phyloP scores from a whole-genome alignment of 345 rosid species.

The Stellera chamaejasme region DNA sequence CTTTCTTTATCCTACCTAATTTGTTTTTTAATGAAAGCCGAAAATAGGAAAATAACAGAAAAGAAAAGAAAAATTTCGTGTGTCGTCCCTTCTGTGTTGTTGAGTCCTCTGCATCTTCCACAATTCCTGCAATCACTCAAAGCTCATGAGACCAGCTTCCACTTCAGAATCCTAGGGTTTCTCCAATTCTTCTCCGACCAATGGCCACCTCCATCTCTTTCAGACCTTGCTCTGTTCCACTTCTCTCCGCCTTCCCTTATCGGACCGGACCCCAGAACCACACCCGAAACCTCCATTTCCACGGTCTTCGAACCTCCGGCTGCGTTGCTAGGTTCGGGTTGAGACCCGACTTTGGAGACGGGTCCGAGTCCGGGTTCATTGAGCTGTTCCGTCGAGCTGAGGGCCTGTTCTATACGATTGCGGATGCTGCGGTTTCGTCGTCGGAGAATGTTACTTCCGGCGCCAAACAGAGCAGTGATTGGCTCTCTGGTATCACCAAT shows the following conservation, averaged over 20 bases:
- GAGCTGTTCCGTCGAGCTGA: conserved; percentile 49
- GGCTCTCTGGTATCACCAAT: conserved; percentile 84
- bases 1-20: no score
- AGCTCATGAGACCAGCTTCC: no score
- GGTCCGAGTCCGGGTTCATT: conserved; percentile 24
- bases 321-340: conserved; percentile 58
- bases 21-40: no score
- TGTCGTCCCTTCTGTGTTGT: no score
- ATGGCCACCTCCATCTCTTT: conserved; percentile 30
- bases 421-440: conserved; percentile 80
- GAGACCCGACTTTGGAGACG: conserved; percentile 34
- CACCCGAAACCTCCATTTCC: conserved; percentile 22
- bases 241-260: conserved; percentile 19
- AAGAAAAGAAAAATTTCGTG: no score
- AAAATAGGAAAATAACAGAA: no score
- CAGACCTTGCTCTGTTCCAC: conserved; percentile 21
- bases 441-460: conserved; percentile 32
- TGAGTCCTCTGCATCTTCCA: no score
- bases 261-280: conserved; percentile 7
- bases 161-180: no score
- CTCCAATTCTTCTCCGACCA: no score
- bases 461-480: conserved; percentile 54
- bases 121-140: no score
- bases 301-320: conserved; percentile 37
- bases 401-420: conserved; percentile 52